Evolutionary conservation across 2,329 filamentous ascomycete genomes (phyloP), one percentile per base, ranked within the genome.

Genomic region (Boeremia exigua): DNA sequence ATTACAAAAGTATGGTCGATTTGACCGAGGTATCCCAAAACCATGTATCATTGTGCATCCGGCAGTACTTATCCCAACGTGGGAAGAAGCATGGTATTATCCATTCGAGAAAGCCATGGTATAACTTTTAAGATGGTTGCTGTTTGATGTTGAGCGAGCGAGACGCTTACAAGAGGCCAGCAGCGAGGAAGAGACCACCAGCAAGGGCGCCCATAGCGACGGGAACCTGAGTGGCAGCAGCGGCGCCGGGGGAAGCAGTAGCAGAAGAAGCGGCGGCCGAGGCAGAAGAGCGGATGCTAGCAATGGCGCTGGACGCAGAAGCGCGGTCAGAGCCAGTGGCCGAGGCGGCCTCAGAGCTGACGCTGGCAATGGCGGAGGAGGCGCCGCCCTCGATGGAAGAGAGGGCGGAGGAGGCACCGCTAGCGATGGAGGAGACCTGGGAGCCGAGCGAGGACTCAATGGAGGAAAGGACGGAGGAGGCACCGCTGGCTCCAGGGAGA

Each of bases 181-280:
- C 72, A 43, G 66, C 36, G 29, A 69, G 65, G 50, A 73, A 50
- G 43, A 73, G 49, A 59, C 70, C 71, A 61, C 63, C 71, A 53
- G 67, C 71, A 17, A 70, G 52, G 43, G 67, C 71, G 28, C 71
- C 73, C 58, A 74, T 66, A 32, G 61, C 68, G 11, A 71, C 69
- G 32, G 72, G 55, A 29, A 59, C 66, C 43, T 65, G 68, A 23
- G 66, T 60, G 33, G 61, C 55, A 34, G 66, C 65, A 38, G 62
- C 66, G 43, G 49, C 66, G 39, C 54, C 57, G 14, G 58, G 48
- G n/a, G 63, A 62, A 46, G 46, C 54, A 30, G 52, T 54, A 23
- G 52, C 59, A n/a, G 51, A 56, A 10, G 50, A 49, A 12, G 51
- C 58, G 8, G 58, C 55, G 34, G 49, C 32, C 15, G 58, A 56